phyloP scores from a whole-genome alignment of 2,329 filamentous ascomycete genomes.

The Alternaria dauci region DNA sequence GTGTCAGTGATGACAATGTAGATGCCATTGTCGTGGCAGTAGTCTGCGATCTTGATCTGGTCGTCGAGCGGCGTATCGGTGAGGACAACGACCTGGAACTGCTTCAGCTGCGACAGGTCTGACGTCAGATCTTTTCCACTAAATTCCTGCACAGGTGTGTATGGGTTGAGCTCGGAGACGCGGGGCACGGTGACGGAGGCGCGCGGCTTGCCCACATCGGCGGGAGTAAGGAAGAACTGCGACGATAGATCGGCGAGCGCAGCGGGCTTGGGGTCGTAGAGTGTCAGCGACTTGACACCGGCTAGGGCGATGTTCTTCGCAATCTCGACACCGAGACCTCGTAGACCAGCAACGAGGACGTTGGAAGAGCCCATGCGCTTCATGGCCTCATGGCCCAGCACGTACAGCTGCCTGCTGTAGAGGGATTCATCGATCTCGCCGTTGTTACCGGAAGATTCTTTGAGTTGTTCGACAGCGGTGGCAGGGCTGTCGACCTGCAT shows the following conservation, averaged over 20 bases:
- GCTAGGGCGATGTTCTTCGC: slow-evolving; percentile 98
- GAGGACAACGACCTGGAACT: slow-evolving; percentile 91
- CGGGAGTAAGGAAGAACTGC: slow-evolving; percentile 91
- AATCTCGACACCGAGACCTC: slow-evolving; percentile 95
- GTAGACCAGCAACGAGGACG: slow-evolving; percentile 88
- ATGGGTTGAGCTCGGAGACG: slow-evolving; percentile 93
- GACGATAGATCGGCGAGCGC: slow-evolving; percentile 90
- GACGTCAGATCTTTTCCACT: slow-evolving; percentile 69
- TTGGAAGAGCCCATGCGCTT: slow-evolving; percentile 98
- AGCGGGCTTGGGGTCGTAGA: slow-evolving; percentile 87
- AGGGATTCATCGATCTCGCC: slow-evolving; percentile 73
- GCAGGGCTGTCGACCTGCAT: slow-evolving; percentile 70
- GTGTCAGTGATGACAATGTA: slow-evolving; percentile 88
- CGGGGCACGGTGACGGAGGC: slow-evolving; percentile 86
- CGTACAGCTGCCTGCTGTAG: slow-evolving; percentile 74
- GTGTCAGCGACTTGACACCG: slow-evolving; percentile 94
- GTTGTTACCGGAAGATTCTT: slow-evolving; percentile 55
- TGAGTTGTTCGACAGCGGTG: slow-evolving; percentile 67
- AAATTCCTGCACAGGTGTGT: slow-evolving; percentile 88
- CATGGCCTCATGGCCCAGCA: slow-evolving; percentile 85
- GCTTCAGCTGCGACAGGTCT: slow-evolving; percentile 82
- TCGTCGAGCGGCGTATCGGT: slow-evolving; percentile 83
- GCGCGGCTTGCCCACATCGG: slow-evolving; percentile 91
- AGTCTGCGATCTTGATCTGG: slow-evolving; percentile 86
- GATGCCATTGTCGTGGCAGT: slow-evolving; percentile 92